These are phyloP conservation scores for Protomyces gravidus DNA, from an alignment of 1,139 yeast genomes.

Conservation along the genomic window DNA sequence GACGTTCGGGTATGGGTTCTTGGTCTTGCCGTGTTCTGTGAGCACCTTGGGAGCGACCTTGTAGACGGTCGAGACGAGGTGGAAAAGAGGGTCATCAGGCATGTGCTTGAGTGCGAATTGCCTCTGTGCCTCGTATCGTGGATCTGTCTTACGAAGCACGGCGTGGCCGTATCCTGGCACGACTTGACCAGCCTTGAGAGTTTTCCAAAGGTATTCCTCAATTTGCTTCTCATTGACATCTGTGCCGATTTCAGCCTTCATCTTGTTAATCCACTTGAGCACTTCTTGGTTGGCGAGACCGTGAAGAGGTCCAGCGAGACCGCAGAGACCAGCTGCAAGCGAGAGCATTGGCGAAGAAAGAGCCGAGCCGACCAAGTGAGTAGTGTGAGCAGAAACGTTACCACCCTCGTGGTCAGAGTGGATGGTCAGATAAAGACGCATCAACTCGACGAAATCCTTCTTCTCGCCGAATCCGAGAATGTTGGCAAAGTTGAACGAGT, in stretches of 20 bases:
- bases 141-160: constrained; percentile 93
- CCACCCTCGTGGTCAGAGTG: constrained; percentile 99
- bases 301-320: constrained; percentile 97
- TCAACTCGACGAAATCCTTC: constrained; percentile 77
- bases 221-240: constrained; percentile 68
- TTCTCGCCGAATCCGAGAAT: constrained; percentile 78
- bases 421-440: constrained; percentile 88
- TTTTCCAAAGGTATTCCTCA: constrained; percentile 85
- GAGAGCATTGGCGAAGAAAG: constrained; percentile 89
- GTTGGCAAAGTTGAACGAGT: constrained; percentile 84
- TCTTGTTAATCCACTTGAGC: constrained; percentile 82
- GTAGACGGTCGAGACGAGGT: constrained; percentile 82
- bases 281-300: constrained; percentile 99
- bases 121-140: constrained; percentile 96
- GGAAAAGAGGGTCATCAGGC: constrained; percentile 51
- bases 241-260: constrained; percentile 70
- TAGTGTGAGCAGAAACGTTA: constrained; percentile 95
- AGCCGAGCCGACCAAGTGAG: constrained; percentile 95
- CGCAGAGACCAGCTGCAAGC: constrained; percentile 90
- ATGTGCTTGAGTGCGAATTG: constrained; percentile 87
- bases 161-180: constrained; percentile 99
- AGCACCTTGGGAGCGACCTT: constrained; percentile 94
- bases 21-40: constrained; percentile 95
- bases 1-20: constrained; percentile 99
- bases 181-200: constrained; percentile 86